These are phyloP conservation scores for Linum lewisii DNA, from an alignment of 345 rosid species.

Conservation along the genomic window DNA sequence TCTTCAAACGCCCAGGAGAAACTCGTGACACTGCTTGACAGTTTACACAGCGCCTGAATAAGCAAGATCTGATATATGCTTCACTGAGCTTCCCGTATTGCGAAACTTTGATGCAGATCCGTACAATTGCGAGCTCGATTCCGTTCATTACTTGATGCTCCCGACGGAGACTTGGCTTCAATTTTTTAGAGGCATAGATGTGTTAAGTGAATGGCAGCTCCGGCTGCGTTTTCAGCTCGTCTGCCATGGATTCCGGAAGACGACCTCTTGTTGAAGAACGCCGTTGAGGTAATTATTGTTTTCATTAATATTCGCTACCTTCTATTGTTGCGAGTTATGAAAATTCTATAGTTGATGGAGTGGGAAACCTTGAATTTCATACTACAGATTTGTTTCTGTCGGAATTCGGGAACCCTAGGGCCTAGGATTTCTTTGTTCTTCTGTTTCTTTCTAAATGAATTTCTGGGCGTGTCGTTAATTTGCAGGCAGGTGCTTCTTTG, in stretches of 20 bases:
- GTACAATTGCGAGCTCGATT: too few relatives aligned
- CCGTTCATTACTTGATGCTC: background rate
- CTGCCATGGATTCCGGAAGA: conserved; percentile 8
- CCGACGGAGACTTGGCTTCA: background rate
- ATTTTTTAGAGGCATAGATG: background rate
- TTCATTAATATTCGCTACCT: background rate
- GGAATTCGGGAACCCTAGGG: background rate
- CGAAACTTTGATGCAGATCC: background rate
- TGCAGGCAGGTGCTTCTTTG: conserved; percentile 7
- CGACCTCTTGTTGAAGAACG: conserved; percentile 9
- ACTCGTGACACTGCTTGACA: too few relatives aligned
- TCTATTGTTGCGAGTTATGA: background rate
- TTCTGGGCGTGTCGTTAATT: background rate
- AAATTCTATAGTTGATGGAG: background rate
- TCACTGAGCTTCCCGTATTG: background rate
- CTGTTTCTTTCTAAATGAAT: background rate
- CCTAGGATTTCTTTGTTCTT: background rate
- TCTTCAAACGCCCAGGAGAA: too few relatives aligned
- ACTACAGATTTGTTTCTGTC: background rate
- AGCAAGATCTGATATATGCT: background rate
- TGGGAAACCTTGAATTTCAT: background rate
- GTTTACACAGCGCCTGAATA: background rate
- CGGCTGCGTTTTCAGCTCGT: background rate
- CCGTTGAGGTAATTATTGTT: conserved; percentile 2
- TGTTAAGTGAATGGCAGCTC: conserved; percentile 4